Percentiles rank a stretch among this genome's conserved stretches.
Conservation (phyloP, 2,329 filamentous ascomycete genomes). For the Penicillium sp. region DNA sequence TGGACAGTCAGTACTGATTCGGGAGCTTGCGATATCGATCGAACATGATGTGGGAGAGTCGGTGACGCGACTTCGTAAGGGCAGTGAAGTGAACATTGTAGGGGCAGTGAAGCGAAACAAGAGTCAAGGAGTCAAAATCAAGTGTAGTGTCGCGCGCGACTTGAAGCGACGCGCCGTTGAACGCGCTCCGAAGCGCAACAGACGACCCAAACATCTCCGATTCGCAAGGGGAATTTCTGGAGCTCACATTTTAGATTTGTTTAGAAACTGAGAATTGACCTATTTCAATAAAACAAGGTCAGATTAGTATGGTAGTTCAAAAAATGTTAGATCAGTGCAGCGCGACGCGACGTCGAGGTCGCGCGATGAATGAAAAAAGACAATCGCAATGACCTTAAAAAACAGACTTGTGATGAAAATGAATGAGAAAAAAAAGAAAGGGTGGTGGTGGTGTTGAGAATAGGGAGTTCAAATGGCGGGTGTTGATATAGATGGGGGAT, state of each 20-base stretch:
- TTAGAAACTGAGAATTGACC: not conserved
- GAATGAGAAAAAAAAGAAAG: slow-evolving; percentile 13
- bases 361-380: slow-evolving; percentile 16
- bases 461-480: slow-evolving; percentile 17
- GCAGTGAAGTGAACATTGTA: not conserved
- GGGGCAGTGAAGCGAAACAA: too few species aligned
- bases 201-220: not conserved
- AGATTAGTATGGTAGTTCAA: slow-evolving; percentile 7
- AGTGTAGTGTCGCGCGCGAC: not conserved
- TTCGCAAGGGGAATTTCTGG: not conserved
- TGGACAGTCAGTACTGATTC: slow-evolving; percentile 2
- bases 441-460: slow-evolving; percentile 27
- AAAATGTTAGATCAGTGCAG: slow-evolving; percentile 5
- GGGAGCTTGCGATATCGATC: not conserved
- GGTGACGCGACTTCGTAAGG: not conserved
- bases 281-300: slow-evolving; percentile 2
- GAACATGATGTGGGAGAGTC: not conserved
- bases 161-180: not conserved
- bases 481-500: slow-evolving; percentile 34
- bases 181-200: not conserved
- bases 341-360: slow-evolving; percentile 13
- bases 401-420: slow-evolving; percentile 9
- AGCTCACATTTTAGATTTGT: not conserved
- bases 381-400: slow-evolving; percentile 3
- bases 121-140: not conserved